A percentile compares a stretch with the other conserved stretches of the same genome.
Conservation (phyloP, 192 early-diverging fungal species). For the Backusella parvicylindrica region DNA sequence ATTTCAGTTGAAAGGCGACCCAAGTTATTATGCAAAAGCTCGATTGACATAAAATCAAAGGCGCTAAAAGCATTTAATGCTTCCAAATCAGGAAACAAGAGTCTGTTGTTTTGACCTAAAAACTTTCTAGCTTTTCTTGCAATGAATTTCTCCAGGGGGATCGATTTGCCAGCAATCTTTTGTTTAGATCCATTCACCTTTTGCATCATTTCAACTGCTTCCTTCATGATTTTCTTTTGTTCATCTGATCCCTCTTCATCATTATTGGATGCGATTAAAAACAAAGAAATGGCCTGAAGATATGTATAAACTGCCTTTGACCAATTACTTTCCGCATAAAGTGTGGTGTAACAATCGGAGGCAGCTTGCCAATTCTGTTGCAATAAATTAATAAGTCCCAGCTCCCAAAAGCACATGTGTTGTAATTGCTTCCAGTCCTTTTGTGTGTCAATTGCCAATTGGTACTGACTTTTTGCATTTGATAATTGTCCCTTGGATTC, state of each 20-base stretch:
- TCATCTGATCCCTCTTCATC: constrained; percentile 41
- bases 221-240: constrained; percentile 1
- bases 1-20: constrained; percentile 46
- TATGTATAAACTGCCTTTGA: constrained; percentile 81
- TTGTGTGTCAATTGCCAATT: constrained; percentile 49
- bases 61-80: constrained; percentile 70
- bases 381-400: constrained; percentile 62
- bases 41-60: constrained; percentile 65
- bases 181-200: constrained; percentile 64
- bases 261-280: constrained; percentile 16
- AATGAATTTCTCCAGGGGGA: constrained; percentile 88
- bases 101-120: constrained; percentile 54
- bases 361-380: constrained; percentile 60
- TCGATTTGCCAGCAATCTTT: constrained; percentile 82
- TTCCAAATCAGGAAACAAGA: constrained; percentile 77
- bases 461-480: constrained; percentile 61
- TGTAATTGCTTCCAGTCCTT: constrained; percentile 72
- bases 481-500: constrained; percentile 53
- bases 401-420: constrained; percentile 84
- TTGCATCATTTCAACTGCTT: constrained; percentile 52
- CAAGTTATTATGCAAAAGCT: constrained; percentile 40
- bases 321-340: constrained; percentile 83
- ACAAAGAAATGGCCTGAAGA: constrained; percentile 60
- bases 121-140: constrained; percentile 81
- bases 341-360: constrained; percentile 52